These are phyloP conservation scores for Hanseniaspora uvarum DNA, from an alignment of 1,139 yeast species.

Conservation along the genomic window DNA sequence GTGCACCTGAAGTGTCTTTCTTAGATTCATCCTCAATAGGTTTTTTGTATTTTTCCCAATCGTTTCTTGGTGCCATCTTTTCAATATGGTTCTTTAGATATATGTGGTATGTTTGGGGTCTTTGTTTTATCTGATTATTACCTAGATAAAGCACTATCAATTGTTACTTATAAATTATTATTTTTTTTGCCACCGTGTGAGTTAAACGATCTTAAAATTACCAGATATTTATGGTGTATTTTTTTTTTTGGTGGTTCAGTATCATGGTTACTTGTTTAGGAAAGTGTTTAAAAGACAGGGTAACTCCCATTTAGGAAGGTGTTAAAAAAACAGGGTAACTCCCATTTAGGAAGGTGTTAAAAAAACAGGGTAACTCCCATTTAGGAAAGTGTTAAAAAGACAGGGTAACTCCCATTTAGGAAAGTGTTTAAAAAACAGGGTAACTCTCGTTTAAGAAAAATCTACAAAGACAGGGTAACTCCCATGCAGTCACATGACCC, in stretches of 20 bases:
- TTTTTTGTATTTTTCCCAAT: constrained; percentile 94
- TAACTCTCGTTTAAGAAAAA: too few species aligned
- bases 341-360: not conserved
- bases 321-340: too few species aligned
- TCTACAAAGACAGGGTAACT: too few species aligned
- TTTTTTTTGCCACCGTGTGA: constrained; percentile 9
- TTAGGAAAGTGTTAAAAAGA: not conserved
- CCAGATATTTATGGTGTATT: not conserved
- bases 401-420: too few species aligned
- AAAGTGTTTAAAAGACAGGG: not conserved
- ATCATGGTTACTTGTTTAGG: not conserved
- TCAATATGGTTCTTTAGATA: not conserved
- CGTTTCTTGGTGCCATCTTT: constrained; percentile 42
- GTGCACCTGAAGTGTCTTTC: constrained; percentile 42
- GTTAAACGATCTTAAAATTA: not conserved
- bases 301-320: too few species aligned
- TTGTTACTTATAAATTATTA: not conserved
- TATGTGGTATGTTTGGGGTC: not conserved
- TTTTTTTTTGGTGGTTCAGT: not conserved
- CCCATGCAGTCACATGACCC: not conserved
- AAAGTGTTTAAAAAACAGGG: too few species aligned
- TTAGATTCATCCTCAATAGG: constrained; percentile 61
- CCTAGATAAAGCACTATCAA: not conserved
- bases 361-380: not conserved
- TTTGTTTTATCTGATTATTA: too few species aligned